phyloP scores from a whole-genome alignment of 2,329 filamentous ascomycete genomes.

The Neopestalotiopsis sp. region DNA sequence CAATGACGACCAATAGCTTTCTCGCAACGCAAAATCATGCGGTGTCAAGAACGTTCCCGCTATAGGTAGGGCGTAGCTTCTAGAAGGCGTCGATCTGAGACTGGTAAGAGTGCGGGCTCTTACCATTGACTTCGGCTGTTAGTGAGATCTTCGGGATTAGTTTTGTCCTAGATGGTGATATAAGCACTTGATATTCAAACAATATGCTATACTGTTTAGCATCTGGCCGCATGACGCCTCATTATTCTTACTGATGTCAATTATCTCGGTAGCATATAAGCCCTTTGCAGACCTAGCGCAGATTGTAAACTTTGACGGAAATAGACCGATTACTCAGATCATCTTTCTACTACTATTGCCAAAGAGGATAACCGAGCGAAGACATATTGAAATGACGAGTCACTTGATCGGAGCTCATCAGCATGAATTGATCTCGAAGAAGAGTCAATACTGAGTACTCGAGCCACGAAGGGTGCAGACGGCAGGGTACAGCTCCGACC shows the following conservation, averaged over 20 bases:
- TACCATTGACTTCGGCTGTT: neutral
- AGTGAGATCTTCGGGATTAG: neutral
- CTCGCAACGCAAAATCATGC: neutral
- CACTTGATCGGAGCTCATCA: no score
- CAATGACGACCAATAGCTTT: neutral
- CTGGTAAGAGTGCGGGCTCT: neutral
- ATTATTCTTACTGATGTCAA: neutral
- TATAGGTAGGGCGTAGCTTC: neutral
- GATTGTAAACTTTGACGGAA: neutral
- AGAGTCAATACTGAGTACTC: neutral
- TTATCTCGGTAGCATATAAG: neutral
- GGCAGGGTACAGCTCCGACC: neutral
- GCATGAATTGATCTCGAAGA: no score
- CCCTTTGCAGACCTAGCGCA: neutral
- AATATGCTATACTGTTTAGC: neutral
- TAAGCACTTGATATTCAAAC: neutral
- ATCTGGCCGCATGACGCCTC: neutral
- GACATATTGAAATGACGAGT: no score
- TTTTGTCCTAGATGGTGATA: constrained; percentile 1
- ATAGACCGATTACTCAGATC: neutral
- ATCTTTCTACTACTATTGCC: neutral
- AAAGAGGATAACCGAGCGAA: no score
- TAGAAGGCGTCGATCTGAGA: neutral
- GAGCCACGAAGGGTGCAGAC: neutral
- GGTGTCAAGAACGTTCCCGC: neutral